Evolutionary conservation across 495 filamentous ascomycete species (phyloP), one percentile per base, ranked within the genome.

Genomic region (Penicillium malachiteum): DNA sequence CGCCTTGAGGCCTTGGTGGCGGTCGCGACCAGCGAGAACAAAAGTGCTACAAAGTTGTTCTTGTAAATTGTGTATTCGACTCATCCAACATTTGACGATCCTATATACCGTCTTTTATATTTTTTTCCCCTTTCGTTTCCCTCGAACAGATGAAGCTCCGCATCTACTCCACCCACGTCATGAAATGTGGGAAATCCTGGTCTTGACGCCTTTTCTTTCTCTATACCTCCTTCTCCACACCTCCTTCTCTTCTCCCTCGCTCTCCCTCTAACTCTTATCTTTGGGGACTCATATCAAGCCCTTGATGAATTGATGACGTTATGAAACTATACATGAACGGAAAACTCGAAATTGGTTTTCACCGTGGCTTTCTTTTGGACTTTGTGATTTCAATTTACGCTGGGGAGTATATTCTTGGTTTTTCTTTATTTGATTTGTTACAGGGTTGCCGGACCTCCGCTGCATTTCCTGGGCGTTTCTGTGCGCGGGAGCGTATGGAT

Each of bases 1-100:
- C 78, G 89, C 12, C 73, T 96, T 18, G 88, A 96, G 54, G 89
- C 90, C 13, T 81, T 96, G 32, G 92, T 96, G 26, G 92, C 92
- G 3, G 91, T 94, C 51, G 92, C 92, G 8, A 94, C 92, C 3
- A 89, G 87, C 55, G 89, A 96, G 65, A 85, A 89, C 41, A 83
- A 87, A 42, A 79, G 78, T 16, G 76, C 81, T 0, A 71, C 83
- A 7, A 71, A 71, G 55, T 58, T 77, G 43, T 73, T 74, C 51
- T 47, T 68, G 46, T 75, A 62, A 68, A 56, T 65, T 63, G 44
- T 52, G 32, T 30, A 58, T 48, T 31, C 37, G 43, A 46, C 48
- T 9, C 35, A 40, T 10, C 35, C 17, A 14, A 49, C 32, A 34
- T 49, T 45, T 10, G n/a, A 49, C 11, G 26, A 46, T 26, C 43